Percentiles rank a stretch among this genome's conserved stretches.
phyloP scores from a whole-genome alignment of 2,329 filamentous ascomycete genomes.

The Tolypocladium capitatum region DNA sequence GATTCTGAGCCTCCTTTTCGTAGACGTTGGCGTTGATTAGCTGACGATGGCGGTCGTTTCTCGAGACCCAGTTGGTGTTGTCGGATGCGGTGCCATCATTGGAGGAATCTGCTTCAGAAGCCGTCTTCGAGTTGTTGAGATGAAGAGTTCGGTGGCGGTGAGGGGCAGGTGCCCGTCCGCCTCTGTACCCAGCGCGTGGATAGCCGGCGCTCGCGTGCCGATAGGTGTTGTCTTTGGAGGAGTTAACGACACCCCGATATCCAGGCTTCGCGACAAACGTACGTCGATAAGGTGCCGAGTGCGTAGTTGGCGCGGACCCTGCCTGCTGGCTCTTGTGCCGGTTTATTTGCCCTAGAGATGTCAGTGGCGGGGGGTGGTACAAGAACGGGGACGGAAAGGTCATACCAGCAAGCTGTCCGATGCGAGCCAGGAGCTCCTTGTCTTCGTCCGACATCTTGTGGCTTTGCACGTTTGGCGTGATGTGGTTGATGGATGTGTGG shows the following conservation, averaged over 20 bases:
- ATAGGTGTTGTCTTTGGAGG: slow-evolving; percentile 16
- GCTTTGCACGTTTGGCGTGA: neutral
- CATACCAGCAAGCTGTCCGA: slow-evolving; percentile 37
- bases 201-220: slow-evolving; percentile 21
- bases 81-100: slow-evolving; percentile 18
- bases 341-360: slow-evolving; percentile 57
- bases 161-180: slow-evolving; percentile 19
- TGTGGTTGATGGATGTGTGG: neutral
- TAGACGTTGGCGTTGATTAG: slow-evolving; percentile 71
- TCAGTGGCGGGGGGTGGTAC: slow-evolving; percentile 10
- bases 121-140: slow-evolving; percentile 34
- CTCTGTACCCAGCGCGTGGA: slow-evolving; percentile 19
- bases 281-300: slow-evolving; percentile 22
- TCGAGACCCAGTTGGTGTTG: slow-evolving; percentile 47
- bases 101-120: slow-evolving; percentile 23
- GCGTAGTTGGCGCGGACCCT: slow-evolving; percentile 17
- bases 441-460: slow-evolving; percentile 33
- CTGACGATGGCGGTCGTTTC: slow-evolving; percentile 65
- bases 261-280: slow-evolving; percentile 9
- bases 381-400: slow-evolving; percentile 1
- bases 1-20: slow-evolving; percentile 56
- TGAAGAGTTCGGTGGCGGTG: slow-evolving; percentile 46
- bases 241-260: neutral
- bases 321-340: slow-evolving; percentile 56
- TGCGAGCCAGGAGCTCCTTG: slow-evolving; percentile 38